Percentiles rank a stretch among this genome's conserved stretches.
These are phyloP conservation scores for Salicornia ramosissima DNA, from an alignment of 148 eudicot species.

Conservation along the genomic window DNA sequence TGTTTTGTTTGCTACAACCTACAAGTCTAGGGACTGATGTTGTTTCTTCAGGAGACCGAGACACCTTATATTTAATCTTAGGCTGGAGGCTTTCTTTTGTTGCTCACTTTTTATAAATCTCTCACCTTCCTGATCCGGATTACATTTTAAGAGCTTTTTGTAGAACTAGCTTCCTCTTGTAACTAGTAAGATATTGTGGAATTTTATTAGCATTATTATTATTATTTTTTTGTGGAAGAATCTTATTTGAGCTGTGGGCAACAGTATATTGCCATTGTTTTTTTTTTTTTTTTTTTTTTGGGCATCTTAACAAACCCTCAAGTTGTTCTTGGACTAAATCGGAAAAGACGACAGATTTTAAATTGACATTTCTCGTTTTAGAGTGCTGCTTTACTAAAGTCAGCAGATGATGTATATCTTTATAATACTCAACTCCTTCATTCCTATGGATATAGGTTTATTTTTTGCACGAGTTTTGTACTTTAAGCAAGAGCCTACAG, in stretches of 20 bases:
- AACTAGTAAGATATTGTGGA: too few relatives aligned
- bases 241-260: not conserved
- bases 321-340: not conserved
- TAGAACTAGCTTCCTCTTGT: too few relatives aligned
- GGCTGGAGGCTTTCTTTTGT: too few relatives aligned
- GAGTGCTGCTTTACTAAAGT: not conserved
- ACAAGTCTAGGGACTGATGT: too few relatives aligned
- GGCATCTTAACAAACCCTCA: not conserved
- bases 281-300: not conserved
- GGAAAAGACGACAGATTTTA: not conserved
- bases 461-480: slow-evolving; percentile 90
- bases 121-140: too few relatives aligned
- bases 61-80: too few relatives aligned
- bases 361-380: not conserved
- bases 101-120: too few relatives aligned
- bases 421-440: not conserved
- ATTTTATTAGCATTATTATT: not conserved
- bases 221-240: not conserved
- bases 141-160: too few relatives aligned
- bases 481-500: slow-evolving; percentile 90
- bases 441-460: slow-evolving; percentile 41
- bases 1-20: too few relatives aligned
- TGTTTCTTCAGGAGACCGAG: too few relatives aligned
- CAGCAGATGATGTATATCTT: not conserved
- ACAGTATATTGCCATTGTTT: not conserved